phyloP scores from a whole-genome alignment of 2,329 filamentous ascomycete genomes.

The Phialophora expanda region DNA sequence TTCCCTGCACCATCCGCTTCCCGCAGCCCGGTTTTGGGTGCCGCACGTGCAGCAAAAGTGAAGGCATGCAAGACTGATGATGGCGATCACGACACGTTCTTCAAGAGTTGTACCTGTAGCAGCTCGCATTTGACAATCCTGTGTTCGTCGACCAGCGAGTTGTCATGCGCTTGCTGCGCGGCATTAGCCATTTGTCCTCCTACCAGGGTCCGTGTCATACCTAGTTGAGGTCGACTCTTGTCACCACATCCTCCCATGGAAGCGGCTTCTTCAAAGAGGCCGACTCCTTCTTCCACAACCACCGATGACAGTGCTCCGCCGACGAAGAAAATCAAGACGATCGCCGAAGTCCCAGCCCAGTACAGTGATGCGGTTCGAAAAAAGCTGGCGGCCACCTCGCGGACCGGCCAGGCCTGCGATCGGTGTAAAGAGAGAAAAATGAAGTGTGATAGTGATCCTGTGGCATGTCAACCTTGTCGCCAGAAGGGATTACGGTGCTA shows the following conservation, averaged over 20 bases:
- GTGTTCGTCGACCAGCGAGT: not conserved
- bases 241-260: conserved; percentile 27
- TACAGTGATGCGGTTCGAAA: conserved; percentile 54
- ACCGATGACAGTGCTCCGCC: conserved; percentile 31
- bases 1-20: not conserved
- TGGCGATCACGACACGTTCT: not conserved
- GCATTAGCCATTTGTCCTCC: not conserved
- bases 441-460: conserved; percentile 78
- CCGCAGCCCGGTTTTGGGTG: not conserved
- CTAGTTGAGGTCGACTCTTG: not conserved
- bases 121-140: not conserved
- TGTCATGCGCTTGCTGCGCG: not conserved
- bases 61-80: not conserved
- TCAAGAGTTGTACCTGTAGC: not conserved
- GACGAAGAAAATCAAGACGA: conserved; percentile 38
- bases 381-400: conserved; percentile 60
- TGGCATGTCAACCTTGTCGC: conserved; percentile 81
- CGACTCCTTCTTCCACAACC: conserved; percentile 14
- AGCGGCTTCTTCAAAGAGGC: conserved; percentile 28
- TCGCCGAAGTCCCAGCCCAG: conserved; percentile 42
- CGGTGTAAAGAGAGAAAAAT: conserved; percentile 90
- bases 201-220: not conserved
- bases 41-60: not conserved
- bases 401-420: conserved; percentile 85
- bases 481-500: conserved; percentile 78